Evolutionary conservation across 2,329 filamentous ascomycete species (phyloP).

Genomic region (Dactylellina sp.): DNA sequence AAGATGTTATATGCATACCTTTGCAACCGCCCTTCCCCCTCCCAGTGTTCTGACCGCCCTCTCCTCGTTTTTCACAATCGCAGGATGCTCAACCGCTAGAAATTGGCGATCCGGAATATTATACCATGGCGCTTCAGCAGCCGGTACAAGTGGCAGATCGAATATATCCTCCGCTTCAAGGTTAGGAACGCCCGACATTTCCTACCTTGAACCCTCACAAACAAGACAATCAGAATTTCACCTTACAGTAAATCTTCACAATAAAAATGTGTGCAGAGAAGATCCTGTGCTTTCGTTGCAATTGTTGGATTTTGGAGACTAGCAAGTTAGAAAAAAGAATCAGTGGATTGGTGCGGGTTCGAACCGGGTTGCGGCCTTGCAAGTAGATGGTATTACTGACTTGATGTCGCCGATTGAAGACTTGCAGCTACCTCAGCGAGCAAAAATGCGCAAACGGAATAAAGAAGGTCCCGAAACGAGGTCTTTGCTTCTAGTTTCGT

Average conservation of each 20-base stretch:
- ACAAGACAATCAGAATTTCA: neutral
- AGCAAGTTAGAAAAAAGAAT: constrained; percentile 11
- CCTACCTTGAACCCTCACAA: neutral
- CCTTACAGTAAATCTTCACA: neutral
- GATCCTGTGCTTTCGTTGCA: constrained; percentile 6
- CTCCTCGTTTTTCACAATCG: constrained; percentile 31
- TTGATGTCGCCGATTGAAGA: too few species aligned
- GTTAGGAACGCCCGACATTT: constrained; percentile 18
- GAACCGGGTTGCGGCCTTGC: neutral
- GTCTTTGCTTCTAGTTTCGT: too few species aligned
- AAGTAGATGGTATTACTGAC: too few species aligned
- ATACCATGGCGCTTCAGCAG: constrained; percentile 47
- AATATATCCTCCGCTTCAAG: constrained; percentile 9
- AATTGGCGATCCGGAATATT: constrained; percentile 37
- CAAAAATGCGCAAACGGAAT: too few species aligned
- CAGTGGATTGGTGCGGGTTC: constrained; percentile 20
- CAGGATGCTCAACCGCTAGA: constrained; percentile 43
- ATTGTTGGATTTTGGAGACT: constrained; percentile 29
- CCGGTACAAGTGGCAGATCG: constrained; percentile 12
- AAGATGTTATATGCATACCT: constrained; percentile 37
- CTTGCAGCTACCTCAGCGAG: too few species aligned
- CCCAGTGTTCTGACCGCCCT: constrained; percentile 47
- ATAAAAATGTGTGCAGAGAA: neutral
- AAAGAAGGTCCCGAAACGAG: too few species aligned
- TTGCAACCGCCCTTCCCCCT: constrained; percentile 41